Conservation (phyloP, 169 alveolate genomes). For the Plasmodium knowlesi region DNA sequence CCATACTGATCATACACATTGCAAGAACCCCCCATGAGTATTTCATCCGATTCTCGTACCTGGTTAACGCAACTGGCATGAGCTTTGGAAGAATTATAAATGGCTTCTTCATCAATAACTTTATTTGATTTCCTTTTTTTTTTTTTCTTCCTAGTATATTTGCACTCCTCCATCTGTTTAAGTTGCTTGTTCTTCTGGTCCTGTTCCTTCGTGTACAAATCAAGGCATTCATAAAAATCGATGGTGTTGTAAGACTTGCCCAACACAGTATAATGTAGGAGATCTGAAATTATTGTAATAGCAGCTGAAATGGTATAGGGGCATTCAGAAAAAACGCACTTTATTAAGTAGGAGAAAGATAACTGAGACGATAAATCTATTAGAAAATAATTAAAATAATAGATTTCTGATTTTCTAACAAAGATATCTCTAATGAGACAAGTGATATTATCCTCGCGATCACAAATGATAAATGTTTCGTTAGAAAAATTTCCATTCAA, state of each 20-base stretch:
- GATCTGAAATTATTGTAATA: conserved; percentile 51
- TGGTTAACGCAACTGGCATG: not conserved
- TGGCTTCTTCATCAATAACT: conserved; percentile 7
- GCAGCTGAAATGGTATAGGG: conserved; percentile 68
- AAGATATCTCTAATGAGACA: conserved; percentile 68
- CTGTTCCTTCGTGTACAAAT: conserved; percentile 43
- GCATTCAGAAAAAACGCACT: conserved; percentile 54
- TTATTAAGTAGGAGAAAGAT: conserved; percentile 26
- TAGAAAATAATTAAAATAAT: conserved; percentile 64
- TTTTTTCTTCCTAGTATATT: conserved; percentile 3
- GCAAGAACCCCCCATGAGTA: not conserved
- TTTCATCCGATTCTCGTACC: not conserved
- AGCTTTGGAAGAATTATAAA: not conserved
- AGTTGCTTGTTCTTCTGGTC: conserved; percentile 12
- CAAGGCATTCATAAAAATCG: conserved; percentile 51
- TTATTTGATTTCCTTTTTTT: conserved; percentile 24
- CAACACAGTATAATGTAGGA: conserved; percentile 30
- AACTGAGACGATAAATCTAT: conserved; percentile 47
- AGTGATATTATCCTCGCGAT: conserved; percentile 58
- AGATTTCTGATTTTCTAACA: conserved; percentile 52
- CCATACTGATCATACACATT: not conserved
- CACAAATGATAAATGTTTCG: conserved; percentile 12
- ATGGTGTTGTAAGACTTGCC: conserved; percentile 35
- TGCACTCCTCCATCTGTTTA: conserved; percentile 4
- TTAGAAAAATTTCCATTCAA: conserved; percentile 38